Percentiles rank a stretch among this genome's conserved stretches.
Evolutionary conservation across 2,329 filamentous ascomycete genomes (phyloP).

Genomic region (Colletotrichum agaves): DNA sequence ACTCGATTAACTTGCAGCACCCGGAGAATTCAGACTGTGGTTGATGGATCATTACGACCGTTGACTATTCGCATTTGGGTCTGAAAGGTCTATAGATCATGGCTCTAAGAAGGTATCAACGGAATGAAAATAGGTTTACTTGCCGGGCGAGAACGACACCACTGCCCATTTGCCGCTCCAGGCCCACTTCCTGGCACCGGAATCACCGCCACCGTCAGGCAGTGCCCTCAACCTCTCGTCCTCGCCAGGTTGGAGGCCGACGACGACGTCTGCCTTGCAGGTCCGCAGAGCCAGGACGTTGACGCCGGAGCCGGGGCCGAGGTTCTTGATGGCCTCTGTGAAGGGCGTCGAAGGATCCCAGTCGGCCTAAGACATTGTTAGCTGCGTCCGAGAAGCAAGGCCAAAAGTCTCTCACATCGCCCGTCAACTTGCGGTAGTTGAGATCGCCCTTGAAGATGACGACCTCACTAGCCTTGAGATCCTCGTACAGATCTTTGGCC

Average conservation of each 20-base stretch:
- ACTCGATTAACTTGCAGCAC: not conserved
- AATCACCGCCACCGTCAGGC: slow-evolving; percentile 77
- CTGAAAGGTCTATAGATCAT: slow-evolving; percentile 15
- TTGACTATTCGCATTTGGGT: not conserved
- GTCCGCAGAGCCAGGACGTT: slow-evolving; percentile 90
- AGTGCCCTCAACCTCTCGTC: slow-evolving; percentile 81
- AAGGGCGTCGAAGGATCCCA: slow-evolving; percentile 94
- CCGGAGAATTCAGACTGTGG: too few relatives aligned
- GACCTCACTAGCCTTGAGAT: slow-evolving; percentile 84
- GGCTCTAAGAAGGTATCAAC: slow-evolving; percentile 6
- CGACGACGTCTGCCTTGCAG: slow-evolving; percentile 96
- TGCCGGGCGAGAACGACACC: slow-evolving; percentile 73
- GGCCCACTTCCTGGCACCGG: slow-evolving; percentile 83
- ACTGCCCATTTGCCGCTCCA: slow-evolving; percentile 98
- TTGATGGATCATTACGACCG: not conserved
- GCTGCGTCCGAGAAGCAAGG: not conserved
- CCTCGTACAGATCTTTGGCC: slow-evolving; percentile 75
- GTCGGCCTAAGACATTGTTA: slow-evolving; percentile 59
- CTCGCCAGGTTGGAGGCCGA: slow-evolving; percentile 82
- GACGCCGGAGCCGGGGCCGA: slow-evolving; percentile 83
- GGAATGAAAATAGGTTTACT: slow-evolving; percentile 21
- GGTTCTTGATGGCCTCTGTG: slow-evolving; percentile 82
- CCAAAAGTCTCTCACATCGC: slow-evolving; percentile 72
- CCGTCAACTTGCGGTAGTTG: slow-evolving; percentile 94
- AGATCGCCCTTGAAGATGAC: slow-evolving; percentile 98